Conservation (phyloP, 345 rosid genomes). For the Gossypium raimondii region DNA sequence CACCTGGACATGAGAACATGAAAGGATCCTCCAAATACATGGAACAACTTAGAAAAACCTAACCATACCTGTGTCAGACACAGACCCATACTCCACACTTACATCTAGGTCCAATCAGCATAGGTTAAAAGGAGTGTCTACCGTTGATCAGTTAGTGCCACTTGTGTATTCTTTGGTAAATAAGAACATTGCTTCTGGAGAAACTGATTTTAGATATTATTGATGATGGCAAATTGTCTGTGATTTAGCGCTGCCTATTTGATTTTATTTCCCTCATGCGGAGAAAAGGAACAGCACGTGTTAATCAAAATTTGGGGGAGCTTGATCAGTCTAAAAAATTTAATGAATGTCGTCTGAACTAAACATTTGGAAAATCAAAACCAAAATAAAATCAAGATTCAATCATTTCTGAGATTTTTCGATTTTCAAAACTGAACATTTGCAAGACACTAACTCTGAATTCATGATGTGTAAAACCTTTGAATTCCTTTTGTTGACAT, state of each 20-base stretch:
- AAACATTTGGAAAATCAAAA: neutral
- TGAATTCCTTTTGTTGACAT: conserved; percentile 20
- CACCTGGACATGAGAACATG: no score
- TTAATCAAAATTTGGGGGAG: neutral
- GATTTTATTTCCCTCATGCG: neutral
- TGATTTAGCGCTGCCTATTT: neutral
- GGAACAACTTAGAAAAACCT: no score
- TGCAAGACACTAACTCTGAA: neutral
- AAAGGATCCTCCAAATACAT: no score
- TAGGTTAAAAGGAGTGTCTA: neutral
- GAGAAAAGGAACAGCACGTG: neutral
- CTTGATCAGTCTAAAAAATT: neutral
- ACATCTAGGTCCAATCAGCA: no score
- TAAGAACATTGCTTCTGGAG: neutral
- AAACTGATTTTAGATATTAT: neutral
- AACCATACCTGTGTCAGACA: no score
- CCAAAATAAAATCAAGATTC: neutral
- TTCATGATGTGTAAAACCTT: neutral
- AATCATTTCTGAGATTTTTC: neutral
- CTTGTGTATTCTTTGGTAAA: neutral
- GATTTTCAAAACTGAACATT: neutral
- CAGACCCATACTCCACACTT: no score
- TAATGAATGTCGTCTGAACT: neutral
- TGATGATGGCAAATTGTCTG: neutral
- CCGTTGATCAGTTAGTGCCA: neutral